Percentiles rank a stretch among this genome's conserved stretches.
Evolutionary conservation across 345 rosid genomes (phyloP).

Genomic region (Trapa bicornis): DNA sequence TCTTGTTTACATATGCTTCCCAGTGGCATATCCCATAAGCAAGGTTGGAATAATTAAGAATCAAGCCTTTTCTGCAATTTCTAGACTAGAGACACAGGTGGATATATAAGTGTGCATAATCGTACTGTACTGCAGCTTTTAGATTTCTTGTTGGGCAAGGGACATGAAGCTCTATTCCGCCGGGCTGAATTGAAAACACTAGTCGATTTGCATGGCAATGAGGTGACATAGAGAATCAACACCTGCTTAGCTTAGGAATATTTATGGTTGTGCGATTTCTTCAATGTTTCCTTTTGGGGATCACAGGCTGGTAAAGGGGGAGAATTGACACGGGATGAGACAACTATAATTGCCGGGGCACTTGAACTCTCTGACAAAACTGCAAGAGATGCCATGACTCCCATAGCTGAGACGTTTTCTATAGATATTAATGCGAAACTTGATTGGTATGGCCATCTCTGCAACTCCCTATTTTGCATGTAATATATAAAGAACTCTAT

Average conservation of each 20-base stretch:
- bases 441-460: constrained; percentile 25
- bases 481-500: neutral
- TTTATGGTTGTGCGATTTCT: neutral
- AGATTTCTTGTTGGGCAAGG: constrained; percentile 37
- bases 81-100: neutral
- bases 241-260: neutral
- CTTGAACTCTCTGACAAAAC: constrained; percentile 49
- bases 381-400: constrained; percentile 58
- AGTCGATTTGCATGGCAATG: constrained; percentile 55
- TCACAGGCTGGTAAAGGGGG: constrained; percentile 67
- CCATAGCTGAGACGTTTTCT: constrained; percentile 42
- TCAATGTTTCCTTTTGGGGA: neutral
- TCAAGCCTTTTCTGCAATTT: neutral
- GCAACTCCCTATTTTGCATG: no score
- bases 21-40: constrained; percentile 63
- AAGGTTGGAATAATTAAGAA: constrained; percentile 24
- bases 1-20: constrained; percentile 50
- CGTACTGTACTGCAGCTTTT: constrained; percentile 24
- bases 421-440: constrained; percentile 43
- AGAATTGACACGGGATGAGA: constrained; percentile 54
- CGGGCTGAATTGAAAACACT: constrained; percentile 59
- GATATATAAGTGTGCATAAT: neutral
- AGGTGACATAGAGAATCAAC: constrained; percentile 18
- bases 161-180: constrained; percentile 46
- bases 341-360: constrained; percentile 62